Base-by-base conservation (phyloP, 1,284 basidiomycete genomes). In the Rhodotorula sp. region DNA sequence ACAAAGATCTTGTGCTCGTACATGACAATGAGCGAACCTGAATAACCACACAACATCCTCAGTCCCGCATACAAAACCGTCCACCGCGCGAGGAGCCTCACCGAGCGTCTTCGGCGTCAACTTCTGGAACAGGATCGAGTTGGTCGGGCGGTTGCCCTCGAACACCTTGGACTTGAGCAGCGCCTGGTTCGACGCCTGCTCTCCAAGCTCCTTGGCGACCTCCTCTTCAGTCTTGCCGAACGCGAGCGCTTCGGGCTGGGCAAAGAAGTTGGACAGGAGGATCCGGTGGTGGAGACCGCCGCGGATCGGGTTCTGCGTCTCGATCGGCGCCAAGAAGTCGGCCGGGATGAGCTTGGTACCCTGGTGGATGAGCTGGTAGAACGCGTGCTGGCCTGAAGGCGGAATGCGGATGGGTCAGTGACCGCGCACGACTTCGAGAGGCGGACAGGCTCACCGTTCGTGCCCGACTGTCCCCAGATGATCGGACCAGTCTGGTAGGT, bases 1-100 rank as follows among this genome's bases (percentile, higher is more conserved):
- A 92, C 90, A 82, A 97, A 97, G 80, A 99, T 97, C 87, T 99
- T 99, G 86, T 99, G 95, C 84, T 99, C 95, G 81, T 95, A 95
- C 76, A 95, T 80, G n/a, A 90, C 91, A 79, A 95, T 90, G 63
- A 95, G 83, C 1, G 92, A 89, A 61, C 88, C 85, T 85, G 73
- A 18, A 50, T 0, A 18, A 23, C 34, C 18, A 43, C 48, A 55
- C 47, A 16, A 79, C 56, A 66, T 34, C 4, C 18, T 38, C 31
- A 16, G 6, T 28, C n/a, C 47, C 38, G n/a, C 0, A 16, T 16
- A 23, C 14, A 31, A 12, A 21, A 10, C 6, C 18, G 19, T 14
- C 50, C 16, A 6, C 16, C 12, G 23, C 54, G 54, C 26, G 12
- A 31, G 21, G 54, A 69, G 80, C 81, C 70, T 76, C 75, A 84